phyloP scores from a whole-genome alignment of 768 basidiomycete species.

The Xerocomus potaroensis region DNA sequence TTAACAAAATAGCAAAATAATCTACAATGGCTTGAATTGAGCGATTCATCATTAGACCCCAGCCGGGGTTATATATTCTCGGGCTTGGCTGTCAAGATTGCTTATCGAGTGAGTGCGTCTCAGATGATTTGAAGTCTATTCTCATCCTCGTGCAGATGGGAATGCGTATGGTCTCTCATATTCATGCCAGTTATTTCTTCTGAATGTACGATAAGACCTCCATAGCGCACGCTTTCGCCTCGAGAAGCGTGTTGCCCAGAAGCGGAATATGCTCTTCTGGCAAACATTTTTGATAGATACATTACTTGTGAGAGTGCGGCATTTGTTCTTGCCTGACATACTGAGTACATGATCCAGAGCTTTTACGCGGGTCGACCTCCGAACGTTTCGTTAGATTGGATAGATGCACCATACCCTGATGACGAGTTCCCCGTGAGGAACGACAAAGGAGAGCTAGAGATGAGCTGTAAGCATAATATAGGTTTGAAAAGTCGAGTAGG shows the following conservation, averaged over 20 bases:
- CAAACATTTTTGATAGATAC: constrained; percentile 62
- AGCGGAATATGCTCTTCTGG: constrained; percentile 61
- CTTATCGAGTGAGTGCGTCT: constrained; percentile 48
- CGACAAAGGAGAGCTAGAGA: constrained; percentile 34
- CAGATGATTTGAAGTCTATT: background rate
- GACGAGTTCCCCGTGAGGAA: constrained; percentile 36
- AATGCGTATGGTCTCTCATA: constrained; percentile 38
- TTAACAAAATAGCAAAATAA: constrained; percentile 34
- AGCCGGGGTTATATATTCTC: constrained; percentile 52
- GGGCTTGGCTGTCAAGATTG: constrained; percentile 57
- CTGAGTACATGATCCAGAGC: constrained; percentile 37
- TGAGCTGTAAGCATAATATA: constrained; percentile 37
- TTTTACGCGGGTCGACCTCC: constrained; percentile 60
- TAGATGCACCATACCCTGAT: constrained; percentile 54
- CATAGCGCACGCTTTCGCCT: constrained; percentile 60
- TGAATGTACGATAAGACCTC: constrained; percentile 40
- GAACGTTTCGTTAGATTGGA: constrained; percentile 45
- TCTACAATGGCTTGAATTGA: constrained; percentile 50
- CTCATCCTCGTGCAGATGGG: constrained; percentile 40
- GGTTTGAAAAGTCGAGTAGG: background rate
- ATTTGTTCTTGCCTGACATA: background rate
- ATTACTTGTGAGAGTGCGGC: constrained; percentile 43
- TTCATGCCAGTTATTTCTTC: background rate
- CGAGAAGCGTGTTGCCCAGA: constrained; percentile 38
- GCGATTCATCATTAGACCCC: constrained; percentile 45